Evolutionary conservation across 257 asterid species (phyloP), one percentile per base, ranked within the genome.

Genomic region (Capsicum rhomboideum): DNA sequence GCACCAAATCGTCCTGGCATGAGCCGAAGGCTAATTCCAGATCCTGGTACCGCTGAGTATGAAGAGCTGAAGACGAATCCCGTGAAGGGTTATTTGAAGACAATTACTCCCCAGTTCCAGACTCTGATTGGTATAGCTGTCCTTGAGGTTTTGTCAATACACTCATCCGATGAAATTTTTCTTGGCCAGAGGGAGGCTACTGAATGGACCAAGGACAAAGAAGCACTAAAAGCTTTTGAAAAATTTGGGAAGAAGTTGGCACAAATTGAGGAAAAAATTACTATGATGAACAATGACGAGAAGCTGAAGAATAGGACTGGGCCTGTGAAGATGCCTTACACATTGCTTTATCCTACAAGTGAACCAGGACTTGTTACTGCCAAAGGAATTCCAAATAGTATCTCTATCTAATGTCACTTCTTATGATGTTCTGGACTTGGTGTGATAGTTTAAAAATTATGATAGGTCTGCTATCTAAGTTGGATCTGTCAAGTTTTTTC

Each of bases 161-260:
- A 52, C 16, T 2, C 56, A 1, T 52, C 56, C 16, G 56, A 52
- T 52, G 56, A 52, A 14, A 13, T 52, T 52, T 52, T 13, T 52
- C 20, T 52, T 14, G 56, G 56, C 7, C 56, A 52, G 6, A 52
- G 56, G 17, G 56, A 52, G 7, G 20, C 56, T 9, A 82, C 82
- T 54, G 94, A 88, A 50, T 93, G 98, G 98, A 94, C 94, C 0
- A 79, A 46, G 26, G 94, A 94, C 37, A 66, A 37, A 20, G 92
- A 87, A 63, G 87, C 94, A 26, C 71, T 89, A 2, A 67, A 83
- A 85, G 96, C 93, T 2, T 91, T 94, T 18, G 86, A 88, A 63
- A 86, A 17, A 81, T 94, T 94, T 56, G 93, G 95, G 26, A 28
- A 85, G 46, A 92, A 85, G 86, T 78, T 91, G 78, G 69, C 11